Conservation (phyloP, 2,329 filamentous ascomycete species). For the Penicillium fuscoglaucum region DNA sequence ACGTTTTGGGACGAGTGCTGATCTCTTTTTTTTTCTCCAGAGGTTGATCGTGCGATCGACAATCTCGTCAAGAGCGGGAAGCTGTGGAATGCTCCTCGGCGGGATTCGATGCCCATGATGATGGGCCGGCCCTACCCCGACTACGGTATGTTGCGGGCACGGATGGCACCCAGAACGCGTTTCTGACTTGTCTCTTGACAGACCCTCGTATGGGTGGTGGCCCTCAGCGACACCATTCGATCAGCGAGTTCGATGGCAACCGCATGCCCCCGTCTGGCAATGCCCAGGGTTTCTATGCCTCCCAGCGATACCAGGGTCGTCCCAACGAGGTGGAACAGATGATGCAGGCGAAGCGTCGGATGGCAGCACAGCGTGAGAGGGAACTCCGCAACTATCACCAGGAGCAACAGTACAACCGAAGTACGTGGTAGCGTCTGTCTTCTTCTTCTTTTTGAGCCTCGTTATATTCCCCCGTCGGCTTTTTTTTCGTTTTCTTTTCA, state of each 20-base stretch:
- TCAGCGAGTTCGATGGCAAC: conserved; percentile 78
- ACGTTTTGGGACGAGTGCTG: conserved; percentile 22
- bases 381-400: conserved; percentile 99
- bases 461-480: conserved; percentile 35
- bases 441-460: conserved; percentile 34
- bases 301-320: conserved; percentile 85
- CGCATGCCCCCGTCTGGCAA: conserved; percentile 73
- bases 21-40: conserved; percentile 50
- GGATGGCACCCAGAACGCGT: conserved; percentile 20
- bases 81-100: conserved; percentile 72
- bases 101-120: conserved; percentile 74
- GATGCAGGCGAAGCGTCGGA: conserved; percentile 98
- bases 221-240: conserved; percentile 75
- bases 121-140: conserved; percentile 59
- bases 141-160: conserved; percentile 55
- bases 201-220: conserved; percentile 69
- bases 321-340: conserved; percentile 95
- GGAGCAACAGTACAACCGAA: conserved; percentile 99
- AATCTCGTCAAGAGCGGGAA: conserved; percentile 97
- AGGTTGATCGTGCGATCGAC: conserved; percentile 93
- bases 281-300: conserved; percentile 90
- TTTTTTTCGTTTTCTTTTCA: neutral
- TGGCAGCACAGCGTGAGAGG: conserved; percentile 98
- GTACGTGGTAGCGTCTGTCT: conserved; percentile 58
- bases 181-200: conserved; percentile 43